A percentile compares a stretch with the other conserved stretches of the same genome.
Conservation (phyloP, 1,284 basidiomycete species). For the Prillingera fragicola region DNA sequence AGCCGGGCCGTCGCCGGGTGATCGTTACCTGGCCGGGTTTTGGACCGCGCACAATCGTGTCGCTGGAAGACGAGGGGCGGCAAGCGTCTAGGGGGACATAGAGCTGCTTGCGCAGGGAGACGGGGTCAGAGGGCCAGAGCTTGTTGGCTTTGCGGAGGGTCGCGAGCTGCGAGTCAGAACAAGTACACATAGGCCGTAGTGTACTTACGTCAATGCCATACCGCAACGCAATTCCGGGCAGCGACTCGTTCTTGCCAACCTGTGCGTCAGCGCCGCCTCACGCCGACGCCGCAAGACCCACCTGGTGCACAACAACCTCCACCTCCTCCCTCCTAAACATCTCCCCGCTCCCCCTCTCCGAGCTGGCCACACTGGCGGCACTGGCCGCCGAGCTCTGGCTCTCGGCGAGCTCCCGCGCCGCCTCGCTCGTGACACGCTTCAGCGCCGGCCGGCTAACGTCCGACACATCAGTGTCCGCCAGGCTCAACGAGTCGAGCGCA, state of each 20-base stretch:
- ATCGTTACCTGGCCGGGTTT: slow-evolving; percentile 40
- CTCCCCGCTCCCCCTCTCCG: slow-evolving; percentile 31
- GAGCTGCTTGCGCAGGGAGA: slow-evolving; percentile 74
- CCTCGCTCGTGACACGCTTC: slow-evolving; percentile 36
- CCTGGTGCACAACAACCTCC: slow-evolving; percentile 50
- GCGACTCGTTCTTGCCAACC: slow-evolving; percentile 56
- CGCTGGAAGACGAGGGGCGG: slow-evolving; percentile 37
- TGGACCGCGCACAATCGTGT: slow-evolving; percentile 38
- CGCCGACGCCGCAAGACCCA: slow-evolving; percentile 17
- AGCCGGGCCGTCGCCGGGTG: neutral
- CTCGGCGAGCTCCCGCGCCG: slow-evolving; percentile 40
- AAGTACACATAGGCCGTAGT: neutral
- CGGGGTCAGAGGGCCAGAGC: slow-evolving; percentile 80
- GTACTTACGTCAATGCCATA: slow-evolving; percentile 70
- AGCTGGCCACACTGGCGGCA: slow-evolving; percentile 14
- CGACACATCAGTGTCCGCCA: slow-evolving; percentile 6
- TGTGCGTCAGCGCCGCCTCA: neutral
- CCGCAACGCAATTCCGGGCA: slow-evolving; percentile 75
- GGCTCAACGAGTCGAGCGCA: neutral
- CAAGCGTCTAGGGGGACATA: slow-evolving; percentile 63
- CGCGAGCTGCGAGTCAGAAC: slow-evolving; percentile 47
- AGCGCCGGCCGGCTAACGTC: slow-evolving; percentile 35
- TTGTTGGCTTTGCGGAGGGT: slow-evolving; percentile 81
- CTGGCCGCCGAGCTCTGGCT: slow-evolving; percentile 19
- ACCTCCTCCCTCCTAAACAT: slow-evolving; percentile 37